Evolutionary conservation across 331 rosid genomes (phyloP), one percentile per base, ranked within the genome.

Genomic region (Rosa hybrid): DNA sequence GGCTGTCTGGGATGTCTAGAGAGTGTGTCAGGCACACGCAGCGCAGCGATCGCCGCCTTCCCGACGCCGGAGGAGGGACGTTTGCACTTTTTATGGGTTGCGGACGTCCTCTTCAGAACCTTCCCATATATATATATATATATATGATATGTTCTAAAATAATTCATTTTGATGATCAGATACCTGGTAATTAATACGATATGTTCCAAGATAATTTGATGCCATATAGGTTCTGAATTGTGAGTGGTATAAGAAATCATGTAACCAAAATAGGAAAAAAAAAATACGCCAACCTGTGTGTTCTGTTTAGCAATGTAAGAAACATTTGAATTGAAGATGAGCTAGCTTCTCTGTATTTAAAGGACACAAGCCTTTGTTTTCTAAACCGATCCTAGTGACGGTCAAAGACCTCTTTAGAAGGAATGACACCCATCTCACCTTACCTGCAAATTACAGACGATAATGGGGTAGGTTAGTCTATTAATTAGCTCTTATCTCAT

Each of bases 131-230:
- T 27, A 27, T 27, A 27, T 27, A 27, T 27, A 27, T 27, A 27
- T 27, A 27, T 27, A 27, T 27, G 30, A 27, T 27, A 27, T 27
- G 30, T 27, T 27, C 30, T 27, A 27, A 27, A 27, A 27, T 27
- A 27, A 27, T 27, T 27, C 30, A 27, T 27, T 27, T 27, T 27
- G 30, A 68, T 77, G 0, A 65, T 64, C 80, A 30, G 38, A 56
- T 27, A 76, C 41, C 63, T 46, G 72, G 13, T 63, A 69, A 44
- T 21, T 44, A 69, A 11, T n/a, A 45, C 12, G 54, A 45, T 44
- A 49, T 64, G 30, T 48, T 64, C 50, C 42, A 46, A 44, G 56
- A 64, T 64, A 34, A 65, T 65, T 65, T 65, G 71, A 65, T 65
- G 71, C 46, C 12, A 65, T 8, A 63, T 27, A 34, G 48, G 72